Evolutionary conservation across 148 eudicot genomes (phyloP).

Genomic region (Vaccinium darrowii): DNA sequence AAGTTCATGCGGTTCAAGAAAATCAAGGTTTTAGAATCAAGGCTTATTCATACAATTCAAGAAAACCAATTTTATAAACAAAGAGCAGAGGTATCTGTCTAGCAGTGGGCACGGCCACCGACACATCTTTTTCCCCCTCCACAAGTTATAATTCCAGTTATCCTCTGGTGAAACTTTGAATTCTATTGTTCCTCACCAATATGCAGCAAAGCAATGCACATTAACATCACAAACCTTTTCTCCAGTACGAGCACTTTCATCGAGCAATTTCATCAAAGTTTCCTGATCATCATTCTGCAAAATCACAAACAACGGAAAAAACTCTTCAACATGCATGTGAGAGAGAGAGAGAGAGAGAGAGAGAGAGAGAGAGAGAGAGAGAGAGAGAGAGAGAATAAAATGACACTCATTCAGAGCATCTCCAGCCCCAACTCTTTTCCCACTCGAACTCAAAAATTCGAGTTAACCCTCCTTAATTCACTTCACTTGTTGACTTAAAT

Average conservation of each 20-base stretch:
- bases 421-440: neutral
- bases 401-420: neutral
- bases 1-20: neutral
- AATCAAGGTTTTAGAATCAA: neutral
- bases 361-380: too few relatives aligned
- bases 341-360: too few relatives aligned
- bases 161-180: neutral
- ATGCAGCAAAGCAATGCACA: neutral
- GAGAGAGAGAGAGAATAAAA: neutral
- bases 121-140: neutral
- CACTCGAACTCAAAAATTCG: neutral
- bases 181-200: neutral
- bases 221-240: conserved; percentile 22
- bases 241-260: conserved; percentile 18
- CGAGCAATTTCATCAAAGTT: conserved; percentile 43
- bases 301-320: conserved; percentile 7
- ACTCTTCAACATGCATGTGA: neutral
- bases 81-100: neutral
- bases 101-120: neutral
- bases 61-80: neutral
- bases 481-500: neutral
- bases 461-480: neutral
- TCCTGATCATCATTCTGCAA: conserved; percentile 63
- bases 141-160: neutral
- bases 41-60: neutral